phyloP scores from a whole-genome alignment of 78 protist species.

The Polysphondylium violaceum region DNA sequence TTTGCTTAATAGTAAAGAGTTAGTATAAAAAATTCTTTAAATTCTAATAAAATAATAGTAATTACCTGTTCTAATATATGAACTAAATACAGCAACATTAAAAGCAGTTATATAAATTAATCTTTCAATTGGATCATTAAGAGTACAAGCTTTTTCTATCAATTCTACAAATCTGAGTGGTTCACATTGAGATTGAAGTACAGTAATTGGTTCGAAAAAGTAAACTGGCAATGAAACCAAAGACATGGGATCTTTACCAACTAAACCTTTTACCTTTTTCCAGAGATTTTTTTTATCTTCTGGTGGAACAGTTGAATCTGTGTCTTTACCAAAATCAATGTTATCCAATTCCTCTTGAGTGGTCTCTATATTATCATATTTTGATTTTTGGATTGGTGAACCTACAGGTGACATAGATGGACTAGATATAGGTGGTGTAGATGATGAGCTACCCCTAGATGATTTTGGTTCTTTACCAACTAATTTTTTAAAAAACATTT shows the following conservation, averaged over 20 bases:
- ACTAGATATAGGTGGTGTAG: too few species aligned
- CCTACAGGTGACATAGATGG: too few species aligned
- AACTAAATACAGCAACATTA: constrained; percentile 60
- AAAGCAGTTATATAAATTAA: constrained; percentile 73
- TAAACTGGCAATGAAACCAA: constrained; percentile 75
- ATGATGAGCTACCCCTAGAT: too few species aligned
- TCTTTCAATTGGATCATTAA: constrained; percentile 61
- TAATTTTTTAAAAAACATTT: too few species aligned
- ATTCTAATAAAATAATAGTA: background rate
- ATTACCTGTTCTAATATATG: constrained; percentile 55
- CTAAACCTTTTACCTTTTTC: constrained; percentile 49
- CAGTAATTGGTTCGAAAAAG: constrained; percentile 80
- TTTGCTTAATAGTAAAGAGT: constrained; percentile 13
- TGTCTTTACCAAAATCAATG: constrained; percentile 44
- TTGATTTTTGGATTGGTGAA: too few species aligned
- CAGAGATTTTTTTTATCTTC: constrained; percentile 63
- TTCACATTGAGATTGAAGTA: constrained; percentile 70
- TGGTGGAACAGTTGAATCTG: constrained; percentile 32
- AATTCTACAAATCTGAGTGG: constrained; percentile 56
- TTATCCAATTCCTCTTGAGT: constrained; percentile 21
- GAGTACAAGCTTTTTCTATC: constrained; percentile 56
- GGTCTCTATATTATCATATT: background rate
- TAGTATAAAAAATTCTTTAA: background rate
- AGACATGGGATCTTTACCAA: constrained; percentile 77
- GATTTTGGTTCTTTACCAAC: too few species aligned